These are phyloP conservation scores for Ehretia macrophylla DNA, from an alignment of 257 asterid genomes.

Conservation along the genomic window DNA sequence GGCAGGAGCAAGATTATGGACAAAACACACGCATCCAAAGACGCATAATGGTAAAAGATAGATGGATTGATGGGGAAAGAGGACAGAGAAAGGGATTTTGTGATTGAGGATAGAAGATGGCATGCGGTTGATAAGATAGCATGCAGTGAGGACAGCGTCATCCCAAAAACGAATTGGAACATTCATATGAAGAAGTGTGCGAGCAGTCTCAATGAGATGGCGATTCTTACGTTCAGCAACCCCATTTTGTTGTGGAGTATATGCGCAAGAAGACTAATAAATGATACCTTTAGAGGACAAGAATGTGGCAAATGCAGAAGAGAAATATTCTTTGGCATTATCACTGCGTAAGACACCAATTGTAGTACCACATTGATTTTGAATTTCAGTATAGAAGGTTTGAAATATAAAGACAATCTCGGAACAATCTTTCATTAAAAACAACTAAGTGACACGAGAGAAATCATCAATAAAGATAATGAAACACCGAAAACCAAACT, in stretches of 20 bases:
- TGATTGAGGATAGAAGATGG: background rate
- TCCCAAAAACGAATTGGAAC: background rate
- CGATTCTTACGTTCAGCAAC: background rate
- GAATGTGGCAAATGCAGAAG: background rate
- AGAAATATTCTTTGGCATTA: background rate
- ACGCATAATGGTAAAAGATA: background rate
- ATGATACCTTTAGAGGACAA: background rate
- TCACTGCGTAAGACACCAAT: background rate
- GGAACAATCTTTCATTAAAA: background rate
- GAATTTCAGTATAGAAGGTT: background rate
- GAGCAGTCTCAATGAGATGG: background rate
- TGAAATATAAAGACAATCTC: background rate
- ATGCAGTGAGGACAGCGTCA: background rate
- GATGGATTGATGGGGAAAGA: background rate
- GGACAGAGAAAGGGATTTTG: background rate
- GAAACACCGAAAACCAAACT: background rate
- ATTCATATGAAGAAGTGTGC: too few relatives aligned
- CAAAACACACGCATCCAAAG: conserved; percentile 5
- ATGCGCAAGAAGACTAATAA: background rate
- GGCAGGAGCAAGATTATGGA: too few relatives aligned
- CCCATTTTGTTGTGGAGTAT: background rate
- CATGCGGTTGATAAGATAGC: background rate
- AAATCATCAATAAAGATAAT: conserved; percentile 1
- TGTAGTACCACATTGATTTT: background rate
- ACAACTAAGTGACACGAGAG: background rate